phyloP scores from a whole-genome alignment of 192 early-diverging fungal genomes.

The Linnemannia elongata region DNA sequence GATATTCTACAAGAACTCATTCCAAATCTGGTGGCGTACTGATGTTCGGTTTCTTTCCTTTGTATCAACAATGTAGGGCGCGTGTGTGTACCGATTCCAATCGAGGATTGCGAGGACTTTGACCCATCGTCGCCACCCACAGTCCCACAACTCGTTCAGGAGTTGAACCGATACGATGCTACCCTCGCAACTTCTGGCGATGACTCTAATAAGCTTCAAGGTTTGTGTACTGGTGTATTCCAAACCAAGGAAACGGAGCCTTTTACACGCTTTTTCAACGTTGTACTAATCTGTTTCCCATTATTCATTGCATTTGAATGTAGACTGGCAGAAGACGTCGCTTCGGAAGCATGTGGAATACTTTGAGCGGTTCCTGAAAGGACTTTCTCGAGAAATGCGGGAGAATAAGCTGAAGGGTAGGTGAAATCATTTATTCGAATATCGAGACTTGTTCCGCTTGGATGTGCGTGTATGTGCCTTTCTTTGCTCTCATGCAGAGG shows the following conservation, averaged over 20 bases:
- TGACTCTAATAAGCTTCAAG: slow-evolving; percentile 56
- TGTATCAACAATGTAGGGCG: slow-evolving; percentile 63
- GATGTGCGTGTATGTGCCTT: too few relatives aligned
- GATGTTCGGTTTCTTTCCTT: not conserved
- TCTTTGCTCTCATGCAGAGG: too few relatives aligned
- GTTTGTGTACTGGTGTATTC: slow-evolving; percentile 7
- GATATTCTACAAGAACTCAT: not conserved
- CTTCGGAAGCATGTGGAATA: slow-evolving; percentile 70
- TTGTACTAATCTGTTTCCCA: not conserved
- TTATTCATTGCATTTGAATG: not conserved
- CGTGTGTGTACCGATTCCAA: slow-evolving; percentile 94
- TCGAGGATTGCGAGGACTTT: slow-evolving; percentile 82
- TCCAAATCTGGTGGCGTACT: not conserved
- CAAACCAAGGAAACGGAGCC: not conserved
- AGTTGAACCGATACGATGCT: slow-evolving; percentile 68
- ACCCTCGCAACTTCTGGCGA: slow-evolving; percentile 9
- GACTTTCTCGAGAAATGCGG: slow-evolving; percentile 52
- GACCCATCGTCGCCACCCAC: slow-evolving; percentile 87
- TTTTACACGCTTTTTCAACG: too few relatives aligned
- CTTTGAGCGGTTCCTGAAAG: slow-evolving; percentile 78
- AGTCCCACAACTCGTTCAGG: slow-evolving; percentile 72
- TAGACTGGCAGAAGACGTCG: slow-evolving; percentile 70
- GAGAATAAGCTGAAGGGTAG: slow-evolving; percentile 48
- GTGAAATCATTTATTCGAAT: slow-evolving; percentile 23
- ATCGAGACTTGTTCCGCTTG: too few relatives aligned